A percentile compares a stretch with the other conserved stretches of the same genome.
phyloP scores from a whole-genome alignment of 345 rosid genomes.

The Lepidium didymum region DNA sequence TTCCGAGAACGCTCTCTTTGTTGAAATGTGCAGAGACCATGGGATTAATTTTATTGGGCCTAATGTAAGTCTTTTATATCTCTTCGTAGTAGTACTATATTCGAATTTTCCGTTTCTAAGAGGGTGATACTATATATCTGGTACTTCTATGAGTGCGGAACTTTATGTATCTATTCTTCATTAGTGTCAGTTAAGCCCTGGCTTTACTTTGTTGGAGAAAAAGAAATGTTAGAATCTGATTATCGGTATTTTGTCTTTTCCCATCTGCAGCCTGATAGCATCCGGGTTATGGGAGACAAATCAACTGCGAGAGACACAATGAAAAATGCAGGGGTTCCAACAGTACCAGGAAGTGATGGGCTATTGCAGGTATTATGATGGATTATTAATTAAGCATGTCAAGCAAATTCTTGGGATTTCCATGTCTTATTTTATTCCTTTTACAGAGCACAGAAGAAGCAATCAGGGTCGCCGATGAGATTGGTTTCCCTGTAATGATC shows the following conservation, averaged over 20 bases:
- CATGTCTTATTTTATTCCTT: not conserved
- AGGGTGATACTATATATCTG: not conserved
- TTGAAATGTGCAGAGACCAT: constrained; percentile 95
- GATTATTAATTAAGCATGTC: not conserved
- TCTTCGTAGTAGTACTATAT: not conserved
- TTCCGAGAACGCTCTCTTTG: constrained; percentile 91
- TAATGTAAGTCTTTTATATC: constrained; percentile 44
- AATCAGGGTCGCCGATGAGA: constrained; percentile 67
- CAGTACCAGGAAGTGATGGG: constrained; percentile 99
- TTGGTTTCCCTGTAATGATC: constrained; percentile 97
- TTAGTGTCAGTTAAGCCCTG: not conserved
- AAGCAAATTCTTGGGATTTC: not conserved
- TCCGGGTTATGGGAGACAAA: constrained; percentile 97
- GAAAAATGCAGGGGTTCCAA: constrained; percentile 98
- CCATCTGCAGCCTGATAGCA: constrained; percentile 82
- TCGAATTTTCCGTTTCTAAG: not conserved
- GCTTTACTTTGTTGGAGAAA: not conserved
- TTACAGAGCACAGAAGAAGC: constrained; percentile 92
- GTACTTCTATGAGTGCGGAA: not conserved
- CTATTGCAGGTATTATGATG: constrained; percentile 56
- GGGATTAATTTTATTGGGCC: constrained; percentile 97
- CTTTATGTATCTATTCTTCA: not conserved
- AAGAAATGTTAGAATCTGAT: not conserved
- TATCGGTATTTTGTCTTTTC: not conserved
- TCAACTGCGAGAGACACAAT: constrained; percentile 97